Percentiles rank a stretch among this genome's conserved stretches.
phyloP scores from a whole-genome alignment of 495 filamentous ascomycete genomes.

The Parathielavia appendiculata region DNA sequence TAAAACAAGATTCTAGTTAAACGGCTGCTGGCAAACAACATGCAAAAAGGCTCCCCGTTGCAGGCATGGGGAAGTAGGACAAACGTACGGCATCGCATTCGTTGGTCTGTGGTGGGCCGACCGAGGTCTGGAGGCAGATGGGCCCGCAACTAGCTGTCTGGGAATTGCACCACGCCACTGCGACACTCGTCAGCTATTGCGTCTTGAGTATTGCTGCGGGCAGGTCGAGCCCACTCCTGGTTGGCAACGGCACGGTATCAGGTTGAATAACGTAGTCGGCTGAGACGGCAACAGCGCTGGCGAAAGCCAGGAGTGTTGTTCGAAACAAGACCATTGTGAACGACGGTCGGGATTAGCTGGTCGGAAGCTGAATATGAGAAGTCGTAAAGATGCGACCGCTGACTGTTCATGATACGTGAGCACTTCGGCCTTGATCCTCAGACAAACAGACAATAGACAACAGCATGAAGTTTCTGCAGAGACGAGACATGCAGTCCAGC shows the following conservation, averaged over 20 bases:
- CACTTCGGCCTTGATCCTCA: neutral
- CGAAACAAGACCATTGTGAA: constrained; percentile 46
- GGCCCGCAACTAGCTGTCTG: constrained; percentile 67
- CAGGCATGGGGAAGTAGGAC: neutral
- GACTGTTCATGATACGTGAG: constrained; percentile 12
- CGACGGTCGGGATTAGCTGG: neutral
- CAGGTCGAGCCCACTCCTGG: constrained; percentile 34
- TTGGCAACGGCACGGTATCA: constrained; percentile 46
- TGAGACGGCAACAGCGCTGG: constrained; percentile 38
- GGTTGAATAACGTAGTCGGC: constrained; percentile 58
- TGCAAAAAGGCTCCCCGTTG: neutral
- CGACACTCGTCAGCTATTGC: neutral
- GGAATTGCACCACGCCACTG: constrained; percentile 64
- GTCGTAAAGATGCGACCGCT: neutral
- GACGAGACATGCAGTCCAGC: constrained; percentile 9
- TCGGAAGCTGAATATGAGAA: neutral
- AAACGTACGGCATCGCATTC: constrained; percentile 64
- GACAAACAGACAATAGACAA: neutral
- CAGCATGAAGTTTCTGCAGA: constrained; percentile 7
- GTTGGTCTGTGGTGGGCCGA: constrained; percentile 52
- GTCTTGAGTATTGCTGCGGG: neutral
- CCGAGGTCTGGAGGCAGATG: constrained; percentile 66
- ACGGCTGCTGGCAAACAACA: neutral
- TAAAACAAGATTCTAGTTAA: constrained; percentile 33
- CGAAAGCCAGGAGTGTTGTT: constrained; percentile 42